Conservation (phyloP, 2,329 filamentous ascomycete genomes). For the Ascochyta clinopodiicola region DNA sequence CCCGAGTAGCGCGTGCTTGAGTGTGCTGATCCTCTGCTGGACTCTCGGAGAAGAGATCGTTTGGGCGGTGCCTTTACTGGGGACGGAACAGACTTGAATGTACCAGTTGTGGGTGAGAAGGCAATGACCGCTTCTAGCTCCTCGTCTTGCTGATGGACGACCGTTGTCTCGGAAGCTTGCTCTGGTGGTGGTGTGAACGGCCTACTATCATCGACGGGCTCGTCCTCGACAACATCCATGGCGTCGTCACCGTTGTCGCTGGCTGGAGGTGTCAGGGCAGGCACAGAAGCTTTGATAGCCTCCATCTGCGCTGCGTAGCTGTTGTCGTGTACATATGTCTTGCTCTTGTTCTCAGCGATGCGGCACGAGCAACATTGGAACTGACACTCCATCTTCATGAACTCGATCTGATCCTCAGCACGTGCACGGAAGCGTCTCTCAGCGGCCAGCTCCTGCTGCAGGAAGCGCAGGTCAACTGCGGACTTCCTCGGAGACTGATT, state of each 20-base stretch:
- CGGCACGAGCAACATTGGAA: constrained; percentile 70
- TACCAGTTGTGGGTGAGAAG: constrained; percentile 49
- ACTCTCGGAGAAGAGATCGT: constrained; percentile 19
- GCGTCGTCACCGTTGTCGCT: constrained; percentile 63
- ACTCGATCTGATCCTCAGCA: constrained; percentile 75
- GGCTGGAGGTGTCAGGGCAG: constrained; percentile 67
- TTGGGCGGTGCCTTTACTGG: constrained; percentile 33
- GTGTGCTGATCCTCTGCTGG: constrained; percentile 22
- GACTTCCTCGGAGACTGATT: constrained; percentile 54
- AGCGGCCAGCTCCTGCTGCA: constrained; percentile 59
- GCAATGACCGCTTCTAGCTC: constrained; percentile 32
- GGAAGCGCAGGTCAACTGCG: constrained; percentile 53
- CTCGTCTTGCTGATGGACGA: constrained; percentile 12
- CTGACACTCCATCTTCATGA: constrained; percentile 76
- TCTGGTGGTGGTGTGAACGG: constrained; percentile 32
- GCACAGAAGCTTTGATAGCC: constrained; percentile 52
- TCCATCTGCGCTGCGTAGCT: constrained; percentile 45
- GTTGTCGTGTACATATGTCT: constrained; percentile 49
- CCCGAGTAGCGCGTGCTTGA: constrained; percentile 30
- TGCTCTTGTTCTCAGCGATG: constrained; percentile 48
- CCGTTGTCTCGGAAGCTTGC: constrained; percentile 17
- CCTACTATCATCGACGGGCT: constrained; percentile 25
- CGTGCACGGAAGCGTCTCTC: constrained; percentile 69
- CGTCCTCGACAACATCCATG: constrained; percentile 40
- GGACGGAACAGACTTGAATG: constrained; percentile 45